A percentile compares a stretch with the other conserved stretches of the same genome.
Conservation (phyloP, 1,284 basidiomycete species). For the Gymnopus androsaceus region DNA sequence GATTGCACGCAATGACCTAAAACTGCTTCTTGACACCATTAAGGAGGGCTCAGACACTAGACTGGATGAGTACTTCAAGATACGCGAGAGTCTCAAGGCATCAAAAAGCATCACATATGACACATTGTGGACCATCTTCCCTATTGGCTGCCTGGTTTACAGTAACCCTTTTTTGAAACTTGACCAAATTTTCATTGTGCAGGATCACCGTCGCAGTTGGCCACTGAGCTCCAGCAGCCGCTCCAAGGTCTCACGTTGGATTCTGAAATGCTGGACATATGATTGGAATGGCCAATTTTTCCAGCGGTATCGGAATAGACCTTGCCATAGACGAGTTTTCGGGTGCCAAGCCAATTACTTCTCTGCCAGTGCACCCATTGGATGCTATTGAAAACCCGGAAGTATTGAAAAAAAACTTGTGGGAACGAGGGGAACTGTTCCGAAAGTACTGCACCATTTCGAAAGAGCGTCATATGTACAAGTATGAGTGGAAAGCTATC, state of each 20-base stretch:
- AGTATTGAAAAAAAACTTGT: background rate
- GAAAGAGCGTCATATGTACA: background rate
- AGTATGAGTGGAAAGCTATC: background rate
- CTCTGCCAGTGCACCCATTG: background rate
- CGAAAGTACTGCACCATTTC: background rate
- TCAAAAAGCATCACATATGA: background rate
- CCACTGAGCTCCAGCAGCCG: background rate
- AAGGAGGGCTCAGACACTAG: background rate
- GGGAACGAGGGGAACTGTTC: background rate
- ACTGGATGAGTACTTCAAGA: background rate
- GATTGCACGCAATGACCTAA: background rate
- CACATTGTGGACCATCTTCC: background rate
- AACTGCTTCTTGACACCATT: background rate
- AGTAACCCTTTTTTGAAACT: background rate
- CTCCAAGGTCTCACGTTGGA: background rate
- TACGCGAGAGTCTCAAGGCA: background rate
- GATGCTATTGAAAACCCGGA: background rate
- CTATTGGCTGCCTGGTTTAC: background rate
- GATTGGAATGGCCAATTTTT: background rate
- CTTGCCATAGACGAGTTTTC: background rate
- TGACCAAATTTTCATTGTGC: background rate
- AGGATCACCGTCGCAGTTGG: background rate
- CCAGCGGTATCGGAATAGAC: background rate
- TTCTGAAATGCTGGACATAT: background rate
- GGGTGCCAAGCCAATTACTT: background rate